phyloP scores from a whole-genome alignment of 257 asterid species.

The Primulina eburnea region DNA sequence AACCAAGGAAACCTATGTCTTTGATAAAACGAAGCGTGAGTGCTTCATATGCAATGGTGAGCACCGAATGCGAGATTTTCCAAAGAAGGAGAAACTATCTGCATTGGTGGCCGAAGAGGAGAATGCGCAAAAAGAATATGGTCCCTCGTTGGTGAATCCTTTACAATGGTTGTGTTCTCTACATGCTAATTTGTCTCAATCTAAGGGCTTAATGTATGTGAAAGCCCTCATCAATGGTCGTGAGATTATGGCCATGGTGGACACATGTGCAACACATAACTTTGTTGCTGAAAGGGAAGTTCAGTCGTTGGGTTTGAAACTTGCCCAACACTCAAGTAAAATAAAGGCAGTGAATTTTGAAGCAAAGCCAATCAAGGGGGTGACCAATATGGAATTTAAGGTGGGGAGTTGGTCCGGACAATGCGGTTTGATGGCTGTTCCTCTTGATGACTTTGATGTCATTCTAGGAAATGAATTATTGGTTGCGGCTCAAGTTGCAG shows the following conservation, averaged over 20 bases:
- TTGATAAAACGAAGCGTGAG: not conserved
- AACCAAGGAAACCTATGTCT: too few relatives aligned
- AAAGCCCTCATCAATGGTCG: not conserved
- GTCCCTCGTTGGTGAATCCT: not conserved
- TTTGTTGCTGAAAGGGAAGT: not conserved
- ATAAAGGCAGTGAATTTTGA: too few relatives aligned
- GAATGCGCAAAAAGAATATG: accelerated
- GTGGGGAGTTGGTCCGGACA: not conserved
- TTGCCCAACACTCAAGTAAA: not conserved
- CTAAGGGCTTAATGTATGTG: not conserved
- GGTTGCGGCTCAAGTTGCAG: not conserved
- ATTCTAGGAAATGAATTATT: not conserved
- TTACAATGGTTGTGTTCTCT: not conserved
- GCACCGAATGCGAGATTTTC: not conserved
- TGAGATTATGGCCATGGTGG: not conserved
- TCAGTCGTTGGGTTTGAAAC: not conserved
- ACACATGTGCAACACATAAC: not conserved
- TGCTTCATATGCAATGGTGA: not conserved
- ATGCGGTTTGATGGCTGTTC: not conserved
- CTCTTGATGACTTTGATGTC: not conserved
- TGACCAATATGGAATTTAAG: not conserved
- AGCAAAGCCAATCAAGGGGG: not conserved
- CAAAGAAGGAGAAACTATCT: not conserved
- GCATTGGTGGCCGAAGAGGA: not conserved
- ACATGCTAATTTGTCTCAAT: too few relatives aligned